Base-by-base conservation (phyloP, 1,284 basidiomycete species). In the Microbotryum silenes-acaulis region DNA sequence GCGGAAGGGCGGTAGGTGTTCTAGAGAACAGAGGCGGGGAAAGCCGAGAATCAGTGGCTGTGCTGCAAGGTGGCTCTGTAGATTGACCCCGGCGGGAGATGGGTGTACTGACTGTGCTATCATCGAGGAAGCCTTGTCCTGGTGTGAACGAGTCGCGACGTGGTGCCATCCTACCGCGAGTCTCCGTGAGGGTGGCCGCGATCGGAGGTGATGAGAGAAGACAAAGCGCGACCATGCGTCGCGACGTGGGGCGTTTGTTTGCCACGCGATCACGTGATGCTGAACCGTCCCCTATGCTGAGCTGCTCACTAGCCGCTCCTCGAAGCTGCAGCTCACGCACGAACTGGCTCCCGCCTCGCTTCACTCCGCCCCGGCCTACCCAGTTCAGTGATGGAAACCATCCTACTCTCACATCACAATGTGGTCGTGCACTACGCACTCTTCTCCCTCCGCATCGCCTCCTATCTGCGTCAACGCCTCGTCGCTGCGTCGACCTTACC, bases 401-500 rank as follows among this genome's bases (percentile, higher is more conserved):
- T 76, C 59, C 67, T 68, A 6, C 72, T 79, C 8, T 54, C 73
- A 6, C 66, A 75, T 33, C 74, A 78, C 62, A 73, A 48, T 71
- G 9, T 55, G 55, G 27, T 67, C 0, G 80, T 85, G 2, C 83
- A 86, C 69, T 69, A 87, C 29, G 85, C 84, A 0, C 81, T 90
- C 29, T 90, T 87, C 77, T 77, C 77, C 3, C 83, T 94, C 45
- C 74, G 74, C 25, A 89, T 91, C 72, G 80, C 85, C 0, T 76
- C 79, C 0, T 76, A 77, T 0, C 77, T 94, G 21, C 79, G 85
- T 31, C 74, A 78, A 48, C 80, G 86, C 3, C 85, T 94, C 52
- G 79, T 92, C 20, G 57, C 62, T 59, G 78, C 78, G 14, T 89
- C 89, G 0, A 80, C 86, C 4, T 81, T 79, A 3, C 75, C 82